phyloP scores from a whole-genome alignment of 805 yeast species.

The Barnettozyma vustinii region DNA sequence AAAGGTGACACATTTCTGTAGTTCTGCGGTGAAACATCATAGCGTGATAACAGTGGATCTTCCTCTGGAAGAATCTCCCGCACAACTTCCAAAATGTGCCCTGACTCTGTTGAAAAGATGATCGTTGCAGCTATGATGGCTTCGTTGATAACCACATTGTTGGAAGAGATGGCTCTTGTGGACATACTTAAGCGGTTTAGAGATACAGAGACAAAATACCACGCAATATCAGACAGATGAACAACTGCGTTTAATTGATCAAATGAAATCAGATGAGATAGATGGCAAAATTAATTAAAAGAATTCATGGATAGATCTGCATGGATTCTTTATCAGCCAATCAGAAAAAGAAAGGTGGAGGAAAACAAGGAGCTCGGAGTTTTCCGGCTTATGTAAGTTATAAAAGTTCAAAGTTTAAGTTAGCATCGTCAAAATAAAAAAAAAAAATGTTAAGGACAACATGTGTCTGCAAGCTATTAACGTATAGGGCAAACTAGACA shows the following conservation, averaged over 20 bases:
- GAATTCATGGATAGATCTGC: no score
- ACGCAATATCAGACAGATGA: background rate
- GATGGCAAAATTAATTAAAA: no score
- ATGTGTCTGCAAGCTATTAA: no score
- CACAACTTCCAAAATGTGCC: slow-evolving; percentile 56
- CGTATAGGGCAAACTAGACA: no score
- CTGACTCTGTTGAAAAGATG: slow-evolving; percentile 49
- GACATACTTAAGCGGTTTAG: background rate
- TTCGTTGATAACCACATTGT: slow-evolving; percentile 47
- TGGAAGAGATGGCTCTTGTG: slow-evolving; percentile 53
- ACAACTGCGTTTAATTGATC: no score
- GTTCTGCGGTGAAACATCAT: slow-evolving; percentile 36
- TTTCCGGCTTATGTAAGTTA: slow-evolving; percentile 1
- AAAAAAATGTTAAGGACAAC: no score
- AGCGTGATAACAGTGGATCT: slow-evolving; percentile 37
- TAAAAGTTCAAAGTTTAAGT: background rate
- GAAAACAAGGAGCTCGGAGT: background rate
- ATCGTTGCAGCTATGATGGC: slow-evolving; percentile 54
- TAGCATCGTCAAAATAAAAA: no score
- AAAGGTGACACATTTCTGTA: slow-evolving; percentile 56
- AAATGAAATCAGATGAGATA: background rate
- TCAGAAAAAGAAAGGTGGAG: background rate
- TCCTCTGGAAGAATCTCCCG: slow-evolving; percentile 30
- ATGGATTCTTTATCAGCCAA: background rate
- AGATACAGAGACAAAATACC: background rate